Conservation (phyloP, 208 protist species). For the Acanthamoeba royreba region DNA sequence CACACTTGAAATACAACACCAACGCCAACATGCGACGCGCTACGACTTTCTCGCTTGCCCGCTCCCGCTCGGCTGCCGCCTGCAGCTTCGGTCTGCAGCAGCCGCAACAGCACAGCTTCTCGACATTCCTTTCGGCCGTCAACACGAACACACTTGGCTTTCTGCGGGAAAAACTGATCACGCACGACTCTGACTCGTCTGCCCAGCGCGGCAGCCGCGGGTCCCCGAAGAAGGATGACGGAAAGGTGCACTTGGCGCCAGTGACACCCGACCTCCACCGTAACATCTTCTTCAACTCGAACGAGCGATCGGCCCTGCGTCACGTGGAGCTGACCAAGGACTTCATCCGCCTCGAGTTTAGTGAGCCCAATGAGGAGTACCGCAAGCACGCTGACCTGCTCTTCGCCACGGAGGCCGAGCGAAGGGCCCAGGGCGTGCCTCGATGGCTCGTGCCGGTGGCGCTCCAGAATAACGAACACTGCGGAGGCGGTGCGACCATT, state of each 20-base stretch:
- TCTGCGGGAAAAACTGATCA: not conserved
- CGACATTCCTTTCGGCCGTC: not conserved
- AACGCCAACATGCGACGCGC: not conserved
- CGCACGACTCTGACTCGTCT: not conserved
- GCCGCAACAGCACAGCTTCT: no score
- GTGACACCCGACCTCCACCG: not conserved
- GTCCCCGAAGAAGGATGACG: not conserved
- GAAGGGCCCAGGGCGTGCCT: not conserved
- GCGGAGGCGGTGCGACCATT: not conserved
- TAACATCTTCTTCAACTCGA: not conserved
- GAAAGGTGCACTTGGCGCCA: not conserved
- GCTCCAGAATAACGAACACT: not conserved
- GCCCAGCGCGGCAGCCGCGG: not conserved
- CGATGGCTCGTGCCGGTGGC: not conserved
- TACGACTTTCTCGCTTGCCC: not conserved
- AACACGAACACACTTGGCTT: not conserved
- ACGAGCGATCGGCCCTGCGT: not conserved
- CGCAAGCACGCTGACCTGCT: not conserved
- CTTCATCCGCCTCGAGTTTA: not conserved
- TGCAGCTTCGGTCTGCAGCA: no score
- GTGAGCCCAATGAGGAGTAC: constrained; percentile 15
- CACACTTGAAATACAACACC: not conserved
- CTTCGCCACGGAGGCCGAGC: not conserved
- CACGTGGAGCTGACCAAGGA: not conserved
- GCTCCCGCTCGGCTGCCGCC: not conserved